These are phyloP conservation scores for Phyllosticta ampelicida DNA, from an alignment of 2,329 filamentous ascomycete genomes.

Conservation along the genomic window DNA sequence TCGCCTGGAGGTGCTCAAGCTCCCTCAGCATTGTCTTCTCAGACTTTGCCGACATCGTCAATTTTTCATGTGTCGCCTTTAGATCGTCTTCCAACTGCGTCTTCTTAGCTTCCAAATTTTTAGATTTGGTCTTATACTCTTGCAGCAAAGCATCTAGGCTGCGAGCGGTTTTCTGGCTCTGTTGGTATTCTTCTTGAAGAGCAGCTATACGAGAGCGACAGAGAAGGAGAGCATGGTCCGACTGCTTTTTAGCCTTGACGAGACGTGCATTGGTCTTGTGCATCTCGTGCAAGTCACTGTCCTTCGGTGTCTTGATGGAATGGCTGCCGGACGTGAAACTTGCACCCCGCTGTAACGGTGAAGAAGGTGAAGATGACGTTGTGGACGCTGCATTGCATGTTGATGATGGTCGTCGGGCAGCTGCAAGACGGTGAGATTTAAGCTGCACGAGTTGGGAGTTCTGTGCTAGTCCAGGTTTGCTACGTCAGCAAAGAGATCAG, in stretches of 20 bases:
- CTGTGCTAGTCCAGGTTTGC: not conserved
- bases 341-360: constrained; percentile 6
- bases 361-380: constrained; percentile 11
- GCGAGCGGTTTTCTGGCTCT: constrained; percentile 16
- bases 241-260: constrained; percentile 27
- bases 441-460: not conserved
- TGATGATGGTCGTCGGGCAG: not conserved
- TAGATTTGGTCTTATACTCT: constrained; percentile 22
- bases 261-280: constrained; percentile 24
- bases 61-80: constrained; percentile 16
- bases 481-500: not conserved
- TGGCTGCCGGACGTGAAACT: constrained; percentile 1
- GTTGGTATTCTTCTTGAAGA: constrained; percentile 13
- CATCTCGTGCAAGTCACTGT: constrained; percentile 16
- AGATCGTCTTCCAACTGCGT: constrained; percentile 17
- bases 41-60: constrained; percentile 14
- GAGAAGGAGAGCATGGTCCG: constrained; percentile 25
- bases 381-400: not conserved
- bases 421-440: not conserved
- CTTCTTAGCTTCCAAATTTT: constrained; percentile 20
- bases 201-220: constrained; percentile 25
- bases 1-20: constrained; percentile 14
- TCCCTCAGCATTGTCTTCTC: constrained; percentile 17
- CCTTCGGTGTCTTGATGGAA: not conserved
- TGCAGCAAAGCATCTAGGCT: constrained; percentile 16